phyloP scores from a whole-genome alignment of 2,329 filamentous ascomycete genomes.

The Cladosporium cucumerinum region DNA sequence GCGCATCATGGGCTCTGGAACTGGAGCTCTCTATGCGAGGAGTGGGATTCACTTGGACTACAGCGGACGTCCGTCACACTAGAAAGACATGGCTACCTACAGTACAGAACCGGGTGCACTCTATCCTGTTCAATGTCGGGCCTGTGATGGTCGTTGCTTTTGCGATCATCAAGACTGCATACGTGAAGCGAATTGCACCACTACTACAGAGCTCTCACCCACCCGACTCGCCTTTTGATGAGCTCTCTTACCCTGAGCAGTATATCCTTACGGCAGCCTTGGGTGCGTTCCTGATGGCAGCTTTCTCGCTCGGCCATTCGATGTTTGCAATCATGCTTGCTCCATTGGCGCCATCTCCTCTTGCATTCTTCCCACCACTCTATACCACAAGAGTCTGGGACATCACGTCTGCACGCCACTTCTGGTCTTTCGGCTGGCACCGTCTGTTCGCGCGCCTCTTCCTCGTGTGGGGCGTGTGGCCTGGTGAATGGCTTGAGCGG shows the following conservation, averaged over 20 bases:
- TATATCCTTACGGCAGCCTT: constrained; percentile 39
- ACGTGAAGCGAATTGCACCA: constrained; percentile 30
- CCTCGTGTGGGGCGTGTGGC: constrained; percentile 46
- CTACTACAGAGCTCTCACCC: constrained; percentile 13
- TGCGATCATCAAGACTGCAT: constrained; percentile 35
- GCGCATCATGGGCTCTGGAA: constrained; percentile 45
- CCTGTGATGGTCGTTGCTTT: constrained; percentile 39
- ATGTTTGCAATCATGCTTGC: constrained; percentile 40
- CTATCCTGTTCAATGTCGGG: constrained; percentile 38
- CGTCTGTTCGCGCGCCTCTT: constrained; percentile 44
- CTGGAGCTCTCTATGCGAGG: constrained; percentile 45
- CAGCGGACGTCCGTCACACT: constrained; percentile 44
- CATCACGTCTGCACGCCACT: constrained; percentile 38
- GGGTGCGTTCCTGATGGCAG: constrained; percentile 44
- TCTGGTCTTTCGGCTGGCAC: constrained; percentile 48
- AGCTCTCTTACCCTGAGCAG: constrained; percentile 35
- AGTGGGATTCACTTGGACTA: constrained; percentile 46
- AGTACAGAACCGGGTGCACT: constrained; percentile 39
- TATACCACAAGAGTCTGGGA: constrained; percentile 44
- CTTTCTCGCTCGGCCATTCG: constrained; percentile 43
- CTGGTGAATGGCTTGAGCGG: constrained; percentile 43
- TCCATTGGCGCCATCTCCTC: constrained; percentile 39
- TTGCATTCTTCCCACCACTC: constrained; percentile 45
- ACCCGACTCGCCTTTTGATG: constrained; percentile 34
- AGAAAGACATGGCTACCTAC: constrained; percentile 44